These are phyloP conservation scores for Papiliotrema fonsecae DNA, from an alignment of 1,284 basidiomycete genomes.

Conservation along the genomic window DNA sequence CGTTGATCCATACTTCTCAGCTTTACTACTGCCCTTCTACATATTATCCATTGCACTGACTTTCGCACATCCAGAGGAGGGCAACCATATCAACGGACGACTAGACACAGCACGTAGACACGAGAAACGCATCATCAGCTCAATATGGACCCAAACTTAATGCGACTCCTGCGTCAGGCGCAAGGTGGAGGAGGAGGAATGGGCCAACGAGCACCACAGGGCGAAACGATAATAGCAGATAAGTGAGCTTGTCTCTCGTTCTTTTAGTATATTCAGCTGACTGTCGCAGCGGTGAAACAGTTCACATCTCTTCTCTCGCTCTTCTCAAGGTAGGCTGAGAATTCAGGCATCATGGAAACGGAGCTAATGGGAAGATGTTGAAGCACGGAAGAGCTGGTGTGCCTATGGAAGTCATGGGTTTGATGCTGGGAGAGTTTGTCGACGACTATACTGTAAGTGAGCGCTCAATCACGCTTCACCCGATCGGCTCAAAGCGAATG, in stretches of 20 bases:
- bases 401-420: slow-evolving; percentile 99
- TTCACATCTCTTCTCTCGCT: slow-evolving; percentile 91
- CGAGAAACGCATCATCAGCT: no score
- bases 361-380: slow-evolving; percentile 67
- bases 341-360: background rate
- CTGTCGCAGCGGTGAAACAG: slow-evolving; percentile 77
- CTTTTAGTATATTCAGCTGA: background rate
- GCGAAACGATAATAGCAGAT: slow-evolving; percentile 44
- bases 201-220: slow-evolving; percentile 13
- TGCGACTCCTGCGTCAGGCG: slow-evolving; percentile 10
- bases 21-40: no score
- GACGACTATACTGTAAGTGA: slow-evolving; percentile 87
- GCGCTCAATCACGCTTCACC: slow-evolving; percentile 8
- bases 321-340: slow-evolving; percentile 68
- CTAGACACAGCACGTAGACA: no score
- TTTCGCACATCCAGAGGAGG: no score
- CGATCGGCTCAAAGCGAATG: no score
- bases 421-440: slow-evolving; percentile 98
- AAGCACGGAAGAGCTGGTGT: slow-evolving; percentile 99
- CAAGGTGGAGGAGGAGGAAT: slow-evolving; percentile 9
- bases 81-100: no score
- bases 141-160: slow-evolving; percentile 16
- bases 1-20: no score
- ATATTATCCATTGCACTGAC: no score
- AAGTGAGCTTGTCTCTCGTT: slow-evolving; percentile 35